Conservation (phyloP, 108 stramenopile species). For the Nannochloropsis gaditana region DNA sequence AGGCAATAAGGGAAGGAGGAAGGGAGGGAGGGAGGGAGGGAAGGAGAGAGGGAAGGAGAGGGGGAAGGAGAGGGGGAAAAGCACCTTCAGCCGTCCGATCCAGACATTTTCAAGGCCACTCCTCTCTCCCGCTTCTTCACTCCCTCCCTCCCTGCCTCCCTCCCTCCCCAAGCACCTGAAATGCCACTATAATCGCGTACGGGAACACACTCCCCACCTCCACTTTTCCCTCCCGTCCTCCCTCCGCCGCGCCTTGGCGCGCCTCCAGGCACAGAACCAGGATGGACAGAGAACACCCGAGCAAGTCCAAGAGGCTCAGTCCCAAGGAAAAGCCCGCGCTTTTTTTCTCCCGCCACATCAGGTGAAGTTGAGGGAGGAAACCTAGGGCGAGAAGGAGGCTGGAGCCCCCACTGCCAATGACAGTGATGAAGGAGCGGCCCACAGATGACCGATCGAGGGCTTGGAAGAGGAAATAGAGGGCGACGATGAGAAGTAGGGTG, state of each 20-base stretch:
- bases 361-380: neutral
- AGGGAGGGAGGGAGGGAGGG: neutral
- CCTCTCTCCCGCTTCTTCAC: neutral
- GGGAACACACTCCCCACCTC: neutral
- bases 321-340: neutral
- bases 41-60: neutral
- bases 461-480: neutral
- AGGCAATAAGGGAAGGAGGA: neutral
- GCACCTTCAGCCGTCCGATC: neutral
- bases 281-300: neutral
- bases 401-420: neutral
- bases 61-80: neutral
- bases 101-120: neutral
- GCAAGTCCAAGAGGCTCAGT: neutral
- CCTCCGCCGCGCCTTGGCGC: neutral
- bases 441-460: neutral
- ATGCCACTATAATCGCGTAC: neutral
- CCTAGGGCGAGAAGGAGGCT: neutral
- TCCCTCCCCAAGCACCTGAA: neutral
- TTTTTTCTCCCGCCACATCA: neutral
- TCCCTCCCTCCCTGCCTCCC: neutral
- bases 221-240: neutral
- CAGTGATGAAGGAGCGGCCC: neutral
- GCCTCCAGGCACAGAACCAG: neutral
- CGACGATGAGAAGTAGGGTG: neutral